Base-by-base conservation (phyloP, 2,329 filamentous ascomycete genomes). In the Aspergillus pseudoterreus region DNA sequence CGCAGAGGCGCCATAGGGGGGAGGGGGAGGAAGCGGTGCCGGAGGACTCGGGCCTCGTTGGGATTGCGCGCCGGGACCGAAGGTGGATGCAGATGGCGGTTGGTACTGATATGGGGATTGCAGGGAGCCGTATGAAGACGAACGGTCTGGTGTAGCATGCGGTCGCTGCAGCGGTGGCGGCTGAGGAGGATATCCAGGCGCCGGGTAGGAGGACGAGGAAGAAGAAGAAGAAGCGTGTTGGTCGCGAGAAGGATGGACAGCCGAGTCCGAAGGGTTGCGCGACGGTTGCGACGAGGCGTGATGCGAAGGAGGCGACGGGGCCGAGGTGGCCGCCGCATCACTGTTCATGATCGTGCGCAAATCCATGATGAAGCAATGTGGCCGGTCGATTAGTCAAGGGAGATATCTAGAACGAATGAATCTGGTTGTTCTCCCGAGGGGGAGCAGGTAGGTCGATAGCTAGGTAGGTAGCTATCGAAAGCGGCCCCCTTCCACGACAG, bases 341-440 rank as follows among this genome's bases (percentile, higher is more conserved):
- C 49, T 73, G 63, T 79, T 79, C 71, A 80, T 76, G 61, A 80
- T 79, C 50, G 74, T 77, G 65, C 75, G 73, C 64, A 80, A 71
- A 68, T 80, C 77, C 77, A 80, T 79, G 63, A 64, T 57, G 67
- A 42, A 15, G 46, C 22, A 17, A 43, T n/a, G 9, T 15, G 12
- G 15, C 12, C 24, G 5, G 17, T 17, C 17, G 24, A 27, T 15
- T 19, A 38, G 35, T 30, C 27, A 30, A 30, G 27, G 8, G 27
- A 30, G 27, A 1, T 30, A 30, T 30, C 27, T 30, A 30, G 27
- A 30, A 30, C 8, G 27, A 30, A 30, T 11, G 27, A 30, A 30
- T 30, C 27, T 30, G 5, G 22, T 22, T 30, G 27, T 30, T 9
- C 27, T 30, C 27, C 27, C 8, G 27, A 30, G 27, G 5, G 35